Base-by-base conservation (phyloP, 108 stramenopile genomes). In the Heterococcus sp. region DNA sequence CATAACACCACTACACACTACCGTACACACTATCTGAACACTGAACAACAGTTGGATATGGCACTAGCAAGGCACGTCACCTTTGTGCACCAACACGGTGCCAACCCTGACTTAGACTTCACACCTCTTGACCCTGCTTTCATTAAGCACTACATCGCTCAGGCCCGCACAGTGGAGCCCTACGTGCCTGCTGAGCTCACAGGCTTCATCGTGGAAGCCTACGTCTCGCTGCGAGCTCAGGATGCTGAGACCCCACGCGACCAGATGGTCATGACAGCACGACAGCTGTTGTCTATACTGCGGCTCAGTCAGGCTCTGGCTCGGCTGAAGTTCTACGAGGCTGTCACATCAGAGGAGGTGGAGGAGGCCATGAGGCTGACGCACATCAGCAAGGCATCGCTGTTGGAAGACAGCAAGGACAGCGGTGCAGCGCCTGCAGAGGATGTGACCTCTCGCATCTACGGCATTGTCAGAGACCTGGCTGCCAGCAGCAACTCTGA, bases 21-120 rank as follows among this genome's bases (percentile, higher is more conserved):
- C 46, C 14, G 14, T 21, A 58, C 46, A 8, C 46, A 58, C 46
- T 58, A 21, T 21, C 14, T 58, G 46, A 8, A 21, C 46, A 8
- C n/a, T n/a, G n/a, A 21, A 8, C 21, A 73, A 72, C 71, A 95
- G 63, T 85, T 83, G 8, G 98, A 99, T 79, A 93, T 92, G 85
- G 95, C 96, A 2, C 88, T 99, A 38, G 96, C 98, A 14, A 77
- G 95, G 29, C 97, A 98, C 89, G 96, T 99, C 26, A 95, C 96
- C 2, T 94, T 90, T 79, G 98, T 99, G 27, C 98, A 99, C 90
- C 94, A 96, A 83, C 93, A 95, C 84, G 91, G 92, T 84, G 93
- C 92, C 29, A 86, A 88, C 73, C 87, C 89, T 11, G 84, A 76
- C 32, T 68, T 89, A 2, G 83, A 86, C 68, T 89, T 85, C 29